phyloP scores from a whole-genome alignment of 805 yeast species.

The Pichia eremophila region DNA sequence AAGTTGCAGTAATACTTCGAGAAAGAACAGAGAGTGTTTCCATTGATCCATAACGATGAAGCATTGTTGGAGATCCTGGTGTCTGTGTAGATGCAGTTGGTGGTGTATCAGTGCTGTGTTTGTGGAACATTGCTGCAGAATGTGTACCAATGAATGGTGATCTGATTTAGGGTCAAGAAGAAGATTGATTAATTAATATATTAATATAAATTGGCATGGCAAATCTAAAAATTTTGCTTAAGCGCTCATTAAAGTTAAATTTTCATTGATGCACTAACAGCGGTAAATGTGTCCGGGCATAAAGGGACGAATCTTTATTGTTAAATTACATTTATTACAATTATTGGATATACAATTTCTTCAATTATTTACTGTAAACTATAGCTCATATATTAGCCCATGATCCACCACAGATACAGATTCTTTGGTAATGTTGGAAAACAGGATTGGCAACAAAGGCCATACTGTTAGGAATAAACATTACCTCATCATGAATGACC shows the following conservation, averaged over 20 bases:
- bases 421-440: conserved; percentile 40
- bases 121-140: background rate
- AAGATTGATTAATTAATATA: too few species aligned
- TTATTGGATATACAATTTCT: too few species aligned
- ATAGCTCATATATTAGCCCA: conserved; percentile 45
- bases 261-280: too few species aligned
- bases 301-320: too few species aligned
- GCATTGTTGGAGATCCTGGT: conserved; percentile 4
- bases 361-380: too few species aligned
- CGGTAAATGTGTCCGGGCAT: too few species aligned
- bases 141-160: too few species aligned
- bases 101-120: background rate
- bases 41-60: conserved; percentile 6
- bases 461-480: conserved; percentile 22
- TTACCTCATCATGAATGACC: conserved; percentile 29
- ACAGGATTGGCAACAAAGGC: conserved; percentile 23
- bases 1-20: conserved; percentile 19
- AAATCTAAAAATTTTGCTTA: too few species aligned
- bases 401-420: conserved; percentile 70
- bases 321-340: too few species aligned
- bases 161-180: too few species aligned
- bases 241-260: too few species aligned
- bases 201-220: too few species aligned
- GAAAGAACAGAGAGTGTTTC: conserved; percentile 15
- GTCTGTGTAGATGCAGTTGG: background rate